Evolutionary conservation across 768 basidiomycete genomes (phyloP).

Genomic region (Dacryopinax primogenitus): DNA sequence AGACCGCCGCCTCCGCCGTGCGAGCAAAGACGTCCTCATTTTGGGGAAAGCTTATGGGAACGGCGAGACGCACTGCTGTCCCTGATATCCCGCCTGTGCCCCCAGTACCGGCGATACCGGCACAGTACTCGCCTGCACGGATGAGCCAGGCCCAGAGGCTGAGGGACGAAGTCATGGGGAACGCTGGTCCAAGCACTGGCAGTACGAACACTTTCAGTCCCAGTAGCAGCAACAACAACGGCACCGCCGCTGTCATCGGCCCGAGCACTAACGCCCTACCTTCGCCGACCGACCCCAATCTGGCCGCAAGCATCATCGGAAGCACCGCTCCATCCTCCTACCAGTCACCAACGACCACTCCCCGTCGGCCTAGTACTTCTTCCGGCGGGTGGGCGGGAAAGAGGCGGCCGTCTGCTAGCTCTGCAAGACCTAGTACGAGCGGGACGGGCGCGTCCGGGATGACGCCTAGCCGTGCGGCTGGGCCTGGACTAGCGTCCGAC

Average conservation of each 20-base stretch:
- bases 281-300: no score
- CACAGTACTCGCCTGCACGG: neutral
- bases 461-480: neutral
- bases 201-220: neutral
- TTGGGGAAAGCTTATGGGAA: conserved; percentile 2
- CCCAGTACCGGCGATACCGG: neutral
- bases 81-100: neutral
- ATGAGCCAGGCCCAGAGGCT: conserved; percentile 6
- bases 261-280: no score
- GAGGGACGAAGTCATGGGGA: neutral
- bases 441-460: neutral
- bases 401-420: neutral
- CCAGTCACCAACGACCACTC: neutral
- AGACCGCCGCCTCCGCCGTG: neutral
- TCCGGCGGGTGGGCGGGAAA: no score
- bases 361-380: neutral
- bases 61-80: neutral
- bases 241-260: no score
- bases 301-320: no score
- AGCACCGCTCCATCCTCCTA: neutral
- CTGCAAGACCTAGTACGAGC: neutral
- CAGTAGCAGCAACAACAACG: neutral
- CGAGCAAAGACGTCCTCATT: neutral
- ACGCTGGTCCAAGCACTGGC: neutral
- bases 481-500: neutral